Conservation (phyloP, 257 asterid species). For the Solanum stenotomum region DNA sequence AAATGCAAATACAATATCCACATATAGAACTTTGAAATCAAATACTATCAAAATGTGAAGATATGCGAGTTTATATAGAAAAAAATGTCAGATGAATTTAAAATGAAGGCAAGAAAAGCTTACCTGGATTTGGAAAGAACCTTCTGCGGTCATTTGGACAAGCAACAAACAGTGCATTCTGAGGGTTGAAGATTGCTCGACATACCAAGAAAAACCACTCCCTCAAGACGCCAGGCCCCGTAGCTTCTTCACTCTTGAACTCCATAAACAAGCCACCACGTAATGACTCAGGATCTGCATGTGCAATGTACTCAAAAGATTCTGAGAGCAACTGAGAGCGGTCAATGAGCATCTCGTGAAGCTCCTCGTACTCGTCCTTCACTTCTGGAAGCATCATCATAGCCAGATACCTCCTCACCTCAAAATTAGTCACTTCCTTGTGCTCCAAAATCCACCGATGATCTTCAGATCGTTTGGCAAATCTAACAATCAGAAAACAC, state of each 20-base stretch:
- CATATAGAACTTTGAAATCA: not conserved
- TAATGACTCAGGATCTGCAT: slow-evolving; percentile 48
- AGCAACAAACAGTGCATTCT: slow-evolving; percentile 81
- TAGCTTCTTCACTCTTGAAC: slow-evolving; percentile 96
- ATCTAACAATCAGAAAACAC: slow-evolving; percentile 50
- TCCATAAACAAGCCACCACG: slow-evolving; percentile 90
- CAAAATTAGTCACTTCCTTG: slow-evolving; percentile 74
- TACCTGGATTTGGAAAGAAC: slow-evolving; percentile 97
- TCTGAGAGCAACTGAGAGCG: slow-evolving; percentile 70
- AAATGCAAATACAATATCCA: not conserved
- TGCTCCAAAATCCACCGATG: slow-evolving; percentile 65
- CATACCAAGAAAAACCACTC: slow-evolving; percentile 96
- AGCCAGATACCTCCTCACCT: slow-evolving; percentile 74
- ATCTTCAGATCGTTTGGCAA: slow-evolving; percentile 65
- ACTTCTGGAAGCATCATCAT: slow-evolving; percentile 79
- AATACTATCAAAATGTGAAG: not conserved
- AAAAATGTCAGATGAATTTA: not conserved
- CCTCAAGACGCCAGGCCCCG: slow-evolving; percentile 95
- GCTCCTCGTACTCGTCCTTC: slow-evolving; percentile 77
- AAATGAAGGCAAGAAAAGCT: not conserved
- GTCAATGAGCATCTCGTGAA: slow-evolving; percentile 94
- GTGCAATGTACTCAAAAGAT: slow-evolving; percentile 69
- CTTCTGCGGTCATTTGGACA: slow-evolving; percentile 94
- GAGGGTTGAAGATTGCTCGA: slow-evolving; percentile 85
- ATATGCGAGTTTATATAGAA: not conserved